Conservation (phyloP, 345 rosid genomes). For the Excoecaria agallocha region DNA sequence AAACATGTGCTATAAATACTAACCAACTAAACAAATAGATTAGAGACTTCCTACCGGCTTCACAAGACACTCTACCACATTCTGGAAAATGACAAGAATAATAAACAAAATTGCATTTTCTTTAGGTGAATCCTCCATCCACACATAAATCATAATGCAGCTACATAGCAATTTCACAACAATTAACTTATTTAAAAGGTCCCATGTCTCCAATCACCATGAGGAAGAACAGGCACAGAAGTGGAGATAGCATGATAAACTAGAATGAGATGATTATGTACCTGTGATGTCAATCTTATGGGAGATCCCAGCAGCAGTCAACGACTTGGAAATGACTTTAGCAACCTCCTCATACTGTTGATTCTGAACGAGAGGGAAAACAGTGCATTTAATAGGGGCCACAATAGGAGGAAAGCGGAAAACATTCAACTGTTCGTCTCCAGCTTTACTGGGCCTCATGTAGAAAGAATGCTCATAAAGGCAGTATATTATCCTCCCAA, state of each 20-base stretch:
- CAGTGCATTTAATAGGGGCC: constrained; percentile 92
- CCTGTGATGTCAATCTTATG: constrained; percentile 95
- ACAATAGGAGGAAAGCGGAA: constrained; percentile 90
- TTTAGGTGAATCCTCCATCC: too few species aligned
- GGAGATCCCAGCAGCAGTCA: constrained; percentile 74
- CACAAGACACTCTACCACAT: not conserved
- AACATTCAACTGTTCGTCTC: constrained; percentile 78
- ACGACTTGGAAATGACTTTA: constrained; percentile 60
- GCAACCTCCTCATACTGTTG: constrained; percentile 76
- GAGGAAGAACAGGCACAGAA: not conserved
- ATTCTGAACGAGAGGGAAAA: constrained; percentile 90
- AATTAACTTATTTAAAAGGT: not conserved
- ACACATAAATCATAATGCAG: too few species aligned
- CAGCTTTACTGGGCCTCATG: constrained; percentile 82
- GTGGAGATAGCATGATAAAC: not conserved
- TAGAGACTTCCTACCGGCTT: not conserved
- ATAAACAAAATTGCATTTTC: too few species aligned
- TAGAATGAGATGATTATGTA: constrained; percentile 14
- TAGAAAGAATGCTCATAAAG: constrained; percentile 87
- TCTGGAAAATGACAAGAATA: too few species aligned
- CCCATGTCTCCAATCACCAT: not conserved
- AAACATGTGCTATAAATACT: too few species aligned
- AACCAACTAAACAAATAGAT: too few species aligned
- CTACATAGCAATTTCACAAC: not conserved
- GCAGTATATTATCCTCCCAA: constrained; percentile 91